Evolutionary conservation across 2,329 filamentous ascomycete genomes (phyloP), one percentile per base, ranked within the genome.

Genomic region (Diaporthe destruens): DNA sequence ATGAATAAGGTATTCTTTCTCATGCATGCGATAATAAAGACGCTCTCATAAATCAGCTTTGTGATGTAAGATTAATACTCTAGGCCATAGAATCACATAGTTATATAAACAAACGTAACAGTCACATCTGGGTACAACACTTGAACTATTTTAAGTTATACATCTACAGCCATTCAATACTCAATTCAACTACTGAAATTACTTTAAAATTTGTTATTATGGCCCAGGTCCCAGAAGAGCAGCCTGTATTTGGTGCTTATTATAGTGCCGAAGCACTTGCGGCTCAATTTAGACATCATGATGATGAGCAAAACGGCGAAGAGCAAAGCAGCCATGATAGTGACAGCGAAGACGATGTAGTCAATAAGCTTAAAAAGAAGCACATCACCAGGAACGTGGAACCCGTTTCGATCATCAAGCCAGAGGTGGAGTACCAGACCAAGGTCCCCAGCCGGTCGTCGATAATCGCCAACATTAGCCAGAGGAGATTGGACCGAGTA

Each of bases 381-480:
- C 42, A 34, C 4, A 14, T 53, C 16, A 8, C 25, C 12, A 65
- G 69, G 12, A 71, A 71, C 1, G 51, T 65, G 32, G 53, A 56
- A 11, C 70, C 61, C 11, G 42, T 71, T 4, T 65, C 53, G 32
- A 42, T 36, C 16, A 9, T 56, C 29, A 67, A 49, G 23, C 70
- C 70, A 6, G 25, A 59, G 32, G 61, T 71, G 5, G 70, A 57
- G 34, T 68, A 71, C 14, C 51, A 55, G 51, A 68, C 29, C 2
- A 55, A 29, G 23, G 61, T 68, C 7, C 70, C 70, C 11, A 23
- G 39, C 23, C 36, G 23, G 20, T 54, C 57, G 32, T 65, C 69
- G 18, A 61, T 54, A n/a, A 71, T 71, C n/a, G 61, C 61, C 1
- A 57, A 49, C 12, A 71, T 71, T 34, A 68, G 61, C 42, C 44